A percentile compares a stretch with the other conserved stretches of the same genome.
Conservation (phyloP, 2,329 filamentous ascomycete genomes). For the Diaporthe citriasiana region DNA sequence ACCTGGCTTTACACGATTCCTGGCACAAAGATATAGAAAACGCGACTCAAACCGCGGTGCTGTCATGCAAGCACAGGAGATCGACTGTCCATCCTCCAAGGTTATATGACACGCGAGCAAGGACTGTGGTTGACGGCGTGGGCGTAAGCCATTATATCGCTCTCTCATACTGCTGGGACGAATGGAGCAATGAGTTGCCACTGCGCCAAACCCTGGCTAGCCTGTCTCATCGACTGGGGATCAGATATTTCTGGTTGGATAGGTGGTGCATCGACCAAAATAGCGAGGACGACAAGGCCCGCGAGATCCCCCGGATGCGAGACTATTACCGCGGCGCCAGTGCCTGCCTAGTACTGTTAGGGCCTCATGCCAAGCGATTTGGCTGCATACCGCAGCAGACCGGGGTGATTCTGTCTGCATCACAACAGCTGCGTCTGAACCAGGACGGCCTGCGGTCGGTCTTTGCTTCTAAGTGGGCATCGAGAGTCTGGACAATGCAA, state of each 20-base stretch:
- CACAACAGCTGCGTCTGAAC: constrained; percentile 6
- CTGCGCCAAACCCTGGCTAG: neutral
- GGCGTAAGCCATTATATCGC: neutral
- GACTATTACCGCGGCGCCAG: constrained; percentile 15
- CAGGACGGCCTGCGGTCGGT: neutral
- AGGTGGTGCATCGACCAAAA: constrained; percentile 11
- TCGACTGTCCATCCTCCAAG: neutral
- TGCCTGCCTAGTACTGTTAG: neutral
- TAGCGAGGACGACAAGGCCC: constrained; percentile 6
- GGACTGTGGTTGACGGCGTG: neutral
- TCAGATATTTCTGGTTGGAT: constrained; percentile 8
- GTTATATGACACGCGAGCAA: neutral
- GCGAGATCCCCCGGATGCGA: constrained; percentile 1
- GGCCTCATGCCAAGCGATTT: neutral
- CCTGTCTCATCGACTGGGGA: neutral
- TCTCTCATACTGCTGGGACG: constrained; percentile 1
- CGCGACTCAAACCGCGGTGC: neutral
- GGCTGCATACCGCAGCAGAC: constrained; percentile 6
- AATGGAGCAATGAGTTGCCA: neutral
- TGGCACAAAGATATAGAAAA: neutral
- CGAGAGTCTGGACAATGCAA: constrained; percentile 19
- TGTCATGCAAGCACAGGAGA: neutral
- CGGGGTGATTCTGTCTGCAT: constrained; percentile 5
- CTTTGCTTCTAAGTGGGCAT: neutral
- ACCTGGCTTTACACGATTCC: neutral